phyloP scores from a whole-genome alignment of 2,329 filamentous ascomycete genomes.

The Rutstroemia sp. region DNA sequence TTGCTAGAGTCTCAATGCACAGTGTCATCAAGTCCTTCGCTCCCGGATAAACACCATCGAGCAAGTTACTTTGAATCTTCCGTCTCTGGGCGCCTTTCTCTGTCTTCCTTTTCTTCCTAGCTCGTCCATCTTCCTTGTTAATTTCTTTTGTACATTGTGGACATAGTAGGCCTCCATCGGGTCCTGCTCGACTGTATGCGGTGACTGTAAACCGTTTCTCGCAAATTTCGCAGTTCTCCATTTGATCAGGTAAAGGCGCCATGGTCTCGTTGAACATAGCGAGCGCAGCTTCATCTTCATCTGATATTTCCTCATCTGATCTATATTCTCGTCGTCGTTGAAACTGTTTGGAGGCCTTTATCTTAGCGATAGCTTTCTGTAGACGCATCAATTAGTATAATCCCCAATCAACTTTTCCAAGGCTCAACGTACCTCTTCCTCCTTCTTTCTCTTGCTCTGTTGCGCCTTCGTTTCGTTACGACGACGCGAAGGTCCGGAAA shows the following conservation, averaged over 20 bases:
- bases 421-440: slow-evolving; percentile 33
- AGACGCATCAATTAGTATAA: slow-evolving; percentile 5
- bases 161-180: slow-evolving; percentile 81
- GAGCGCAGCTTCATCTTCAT: slow-evolving; percentile 43
- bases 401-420: no score
- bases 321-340: slow-evolving; percentile 41
- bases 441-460: slow-evolving; percentile 27
- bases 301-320: slow-evolving; percentile 34
- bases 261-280: slow-evolving; percentile 41
- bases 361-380: slow-evolving; percentile 50
- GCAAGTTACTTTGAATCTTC: slow-evolving; percentile 72
- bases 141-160: slow-evolving; percentile 70
- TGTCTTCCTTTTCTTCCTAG: slow-evolving; percentile 50
- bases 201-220: slow-evolving; percentile 89
- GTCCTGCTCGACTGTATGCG: slow-evolving; percentile 74
- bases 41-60: slow-evolving; percentile 66
- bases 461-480: slow-evolving; percentile 26
- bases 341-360: slow-evolving; percentile 52
- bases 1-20: slow-evolving; percentile 55
- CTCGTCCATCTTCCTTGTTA: slow-evolving; percentile 56
- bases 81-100: slow-evolving; percentile 51
- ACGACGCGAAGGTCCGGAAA: slow-evolving; percentile 20
- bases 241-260: slow-evolving; percentile 53
- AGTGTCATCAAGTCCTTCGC: slow-evolving; percentile 61
- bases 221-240: slow-evolving; percentile 82